phyloP scores from a whole-genome alignment of 2,329 filamentous ascomycete species.

The Pyricularia sp. region DNA sequence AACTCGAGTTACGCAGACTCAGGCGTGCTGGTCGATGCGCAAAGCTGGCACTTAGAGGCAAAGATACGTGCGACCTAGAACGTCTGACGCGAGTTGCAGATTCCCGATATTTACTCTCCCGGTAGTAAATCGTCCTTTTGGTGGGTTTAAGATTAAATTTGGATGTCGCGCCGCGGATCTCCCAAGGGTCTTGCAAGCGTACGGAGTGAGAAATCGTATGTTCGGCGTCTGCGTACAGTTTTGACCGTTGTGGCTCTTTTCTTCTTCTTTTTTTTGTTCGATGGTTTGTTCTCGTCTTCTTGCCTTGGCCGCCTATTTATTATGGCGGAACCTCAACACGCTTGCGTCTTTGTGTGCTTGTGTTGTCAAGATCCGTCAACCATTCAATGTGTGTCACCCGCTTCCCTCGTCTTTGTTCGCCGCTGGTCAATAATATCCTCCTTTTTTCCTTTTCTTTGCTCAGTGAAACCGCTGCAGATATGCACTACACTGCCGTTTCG shows the following conservation, averaged over 20 bases:
- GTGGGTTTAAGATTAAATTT: not conserved
- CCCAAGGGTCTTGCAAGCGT: not conserved
- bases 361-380: not conserved
- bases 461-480: not conserved
- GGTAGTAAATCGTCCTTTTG: not conserved
- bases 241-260: not conserved
- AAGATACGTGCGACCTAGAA: conserved; percentile 6
- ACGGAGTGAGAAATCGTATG: not conserved
- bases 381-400: not conserved
- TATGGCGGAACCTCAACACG: not conserved
- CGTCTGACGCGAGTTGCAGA: not conserved
- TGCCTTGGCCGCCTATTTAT: not conserved
- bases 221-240: not conserved
- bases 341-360: not conserved
- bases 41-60: not conserved
- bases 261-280: not conserved
- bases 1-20: conserved; percentile 8
- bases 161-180: not conserved
- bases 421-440: not conserved
- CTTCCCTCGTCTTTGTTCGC: not conserved
- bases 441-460: not conserved
- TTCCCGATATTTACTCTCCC: not conserved
- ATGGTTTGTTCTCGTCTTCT: not conserved
- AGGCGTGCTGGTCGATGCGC: conserved; percentile 4
- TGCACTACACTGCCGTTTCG: not conserved